Evolutionary conservation across 1,284 basidiomycete species (phyloP), one percentile per base, ranked within the genome.

Genomic region (Gymnopus androsaceus): DNA sequence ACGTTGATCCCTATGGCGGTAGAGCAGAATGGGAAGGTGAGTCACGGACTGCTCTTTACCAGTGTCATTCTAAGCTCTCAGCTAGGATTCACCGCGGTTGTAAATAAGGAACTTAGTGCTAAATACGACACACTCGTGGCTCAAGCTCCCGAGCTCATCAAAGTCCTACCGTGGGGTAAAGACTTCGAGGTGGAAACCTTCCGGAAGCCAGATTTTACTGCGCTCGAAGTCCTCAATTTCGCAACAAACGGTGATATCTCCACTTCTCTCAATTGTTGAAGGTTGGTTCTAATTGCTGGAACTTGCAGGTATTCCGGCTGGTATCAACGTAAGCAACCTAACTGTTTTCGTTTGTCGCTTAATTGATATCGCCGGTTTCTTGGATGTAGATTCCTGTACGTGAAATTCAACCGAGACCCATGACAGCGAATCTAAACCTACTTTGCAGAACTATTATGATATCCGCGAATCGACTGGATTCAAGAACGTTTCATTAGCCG

Each of bases 31-130:
- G 90, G 90, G 90, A 94, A 81, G 91, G 88, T 82, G 36, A 27
- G 61, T 57, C 25, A 42, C 36, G 31, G 36, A 30, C 23, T 17
- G 19, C 12, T 28, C 23, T 25, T n/a, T 48, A 53, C 21, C 4
- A 31, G 48, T 56, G 45, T 40, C 55, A 58, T 38, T 36, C 34
- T 17, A 28, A 37, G n/a, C n/a, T 19, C 21, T 25, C 46, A 89
- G n/a, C n/a, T n/a, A n/a, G 87, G 90, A 33, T 94, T 94, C 69
- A 91, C 90, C 28, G 91, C 92, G 4, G 87, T 93, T 61, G 92
- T 94, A 48, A 84, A 94, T 75, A 94, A 94, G 72, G 74, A 82
- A 58, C 77, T 91, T 51, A 90, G 88, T 63, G 83, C 83, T 7
- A 92, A 91, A 72, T 94, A 92, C 64, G 88, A 88, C 63, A 79